Percentiles rank a stretch among this genome's conserved stretches.
phyloP scores from a whole-genome alignment of 495 filamentous ascomycete species.

The Neurospora sp. region DNA sequence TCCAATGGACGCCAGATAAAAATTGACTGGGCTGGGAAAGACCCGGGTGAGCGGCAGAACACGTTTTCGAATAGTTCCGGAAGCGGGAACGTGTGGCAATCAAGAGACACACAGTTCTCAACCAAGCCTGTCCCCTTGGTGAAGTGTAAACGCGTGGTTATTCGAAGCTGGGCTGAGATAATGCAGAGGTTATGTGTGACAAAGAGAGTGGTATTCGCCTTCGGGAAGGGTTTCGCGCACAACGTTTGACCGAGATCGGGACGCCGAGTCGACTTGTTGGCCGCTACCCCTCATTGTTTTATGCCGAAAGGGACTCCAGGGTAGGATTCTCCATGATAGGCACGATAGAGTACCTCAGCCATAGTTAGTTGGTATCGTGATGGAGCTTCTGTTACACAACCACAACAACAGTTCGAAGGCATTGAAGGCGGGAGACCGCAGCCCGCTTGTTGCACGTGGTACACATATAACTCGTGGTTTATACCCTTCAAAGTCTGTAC shows the following conservation, averaged over 20 bases:
- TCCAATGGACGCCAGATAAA: not conserved
- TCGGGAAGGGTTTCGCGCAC: not conserved
- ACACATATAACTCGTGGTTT: constrained; percentile 3
- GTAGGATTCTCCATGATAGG: not conserved
- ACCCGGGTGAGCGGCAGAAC: not conserved
- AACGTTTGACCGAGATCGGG: not conserved
- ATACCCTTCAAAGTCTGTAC: not conserved
- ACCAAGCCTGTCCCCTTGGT: not conserved
- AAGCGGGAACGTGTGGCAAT: not conserved
- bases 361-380: not conserved
- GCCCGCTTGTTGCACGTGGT: constrained; percentile 19
- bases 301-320: not conserved
- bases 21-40: not conserved
- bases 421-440: constrained; percentile 5
- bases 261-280: not conserved
- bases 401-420: not conserved
- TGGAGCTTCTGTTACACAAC: not conserved
- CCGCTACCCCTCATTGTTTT: not conserved
- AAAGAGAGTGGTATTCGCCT: not conserved
- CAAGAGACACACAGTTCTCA: not conserved
- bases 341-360: not conserved
- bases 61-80: not conserved
- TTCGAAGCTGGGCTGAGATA: not conserved
- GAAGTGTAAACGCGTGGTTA: not conserved
- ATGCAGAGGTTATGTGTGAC: not conserved